phyloP scores from a whole-genome alignment of 2,329 filamentous ascomycete species.

The Cladosporium phlei region DNA sequence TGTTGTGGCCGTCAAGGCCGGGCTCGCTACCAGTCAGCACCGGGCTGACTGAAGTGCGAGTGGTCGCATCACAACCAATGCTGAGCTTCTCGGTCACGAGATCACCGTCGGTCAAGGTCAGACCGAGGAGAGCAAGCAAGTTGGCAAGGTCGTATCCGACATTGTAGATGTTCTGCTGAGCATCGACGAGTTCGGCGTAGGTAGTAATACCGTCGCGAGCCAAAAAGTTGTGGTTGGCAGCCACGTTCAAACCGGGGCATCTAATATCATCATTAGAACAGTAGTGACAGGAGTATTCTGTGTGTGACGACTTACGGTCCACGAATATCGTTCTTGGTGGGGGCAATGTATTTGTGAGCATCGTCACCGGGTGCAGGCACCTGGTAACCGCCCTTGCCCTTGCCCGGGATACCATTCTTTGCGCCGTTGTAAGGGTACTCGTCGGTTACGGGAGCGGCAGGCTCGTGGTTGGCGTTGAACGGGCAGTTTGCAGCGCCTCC shows the following conservation, averaged over 20 bases:
- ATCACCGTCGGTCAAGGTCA: conserved; percentile 39
- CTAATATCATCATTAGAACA: conserved; percentile 16
- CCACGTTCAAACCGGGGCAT: conserved; percentile 41
- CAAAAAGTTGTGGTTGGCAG: conserved; percentile 43
- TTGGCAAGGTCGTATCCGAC: conserved; percentile 40
- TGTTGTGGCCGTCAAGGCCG: conserved; percentile 43
- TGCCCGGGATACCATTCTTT: conserved; percentile 39
- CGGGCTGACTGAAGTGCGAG: conserved; percentile 35
- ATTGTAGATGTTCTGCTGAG: conserved; percentile 45
- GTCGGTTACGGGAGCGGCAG: conserved; percentile 32
- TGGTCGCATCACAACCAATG: conserved; percentile 44
- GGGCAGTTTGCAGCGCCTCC: conserved; percentile 33
- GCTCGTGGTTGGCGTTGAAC: conserved; percentile 37
- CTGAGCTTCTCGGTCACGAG: conserved; percentile 39
- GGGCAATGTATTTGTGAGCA: conserved; percentile 36
- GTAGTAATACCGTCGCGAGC: conserved; percentile 41
- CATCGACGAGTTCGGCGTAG: conserved; percentile 42
- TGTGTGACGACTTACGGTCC: conserved; percentile 28
- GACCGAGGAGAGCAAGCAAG: conserved; percentile 37
- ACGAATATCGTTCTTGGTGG: conserved; percentile 37
- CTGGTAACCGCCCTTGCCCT: conserved; percentile 39
- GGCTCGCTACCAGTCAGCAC: conserved; percentile 35
- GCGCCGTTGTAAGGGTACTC: conserved; percentile 42
- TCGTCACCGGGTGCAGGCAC: conserved; percentile 41
- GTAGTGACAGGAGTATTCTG: no score